phyloP scores from a whole-genome alignment of 2,329 filamentous ascomycete species.

The Akanthomyces dipterigenus region DNA sequence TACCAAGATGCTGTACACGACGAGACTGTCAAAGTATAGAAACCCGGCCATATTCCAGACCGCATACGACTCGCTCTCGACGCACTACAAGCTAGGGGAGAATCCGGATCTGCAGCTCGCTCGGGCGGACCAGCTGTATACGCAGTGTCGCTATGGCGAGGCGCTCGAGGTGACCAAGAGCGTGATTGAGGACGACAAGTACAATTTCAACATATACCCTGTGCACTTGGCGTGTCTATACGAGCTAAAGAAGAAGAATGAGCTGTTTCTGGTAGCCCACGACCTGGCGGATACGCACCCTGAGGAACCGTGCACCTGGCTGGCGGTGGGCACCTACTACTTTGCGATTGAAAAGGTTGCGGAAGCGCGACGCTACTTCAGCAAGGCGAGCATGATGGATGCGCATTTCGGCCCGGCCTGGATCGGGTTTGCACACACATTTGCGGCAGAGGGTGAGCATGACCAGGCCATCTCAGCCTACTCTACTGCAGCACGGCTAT shows the following conservation, averaged over 20 bases:
- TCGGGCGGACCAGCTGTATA: constrained; percentile 85
- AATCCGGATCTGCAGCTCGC: constrained; percentile 90
- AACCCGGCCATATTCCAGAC: constrained; percentile 76
- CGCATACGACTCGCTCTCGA: constrained; percentile 84
- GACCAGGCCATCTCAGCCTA: constrained; percentile 98
- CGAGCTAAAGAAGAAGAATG: constrained; percentile 79
- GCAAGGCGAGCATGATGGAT: constrained; percentile 95
- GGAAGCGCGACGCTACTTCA: constrained; percentile 92
- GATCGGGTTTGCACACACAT: constrained; percentile 98
- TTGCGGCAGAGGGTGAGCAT: constrained; percentile 94
- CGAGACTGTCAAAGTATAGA: constrained; percentile 88
- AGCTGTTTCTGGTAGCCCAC: constrained; percentile 85
- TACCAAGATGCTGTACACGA: constrained; percentile 93
- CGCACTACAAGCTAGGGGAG: constrained; percentile 78
- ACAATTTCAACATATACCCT: constrained; percentile 84
- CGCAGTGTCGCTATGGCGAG: constrained; percentile 87
- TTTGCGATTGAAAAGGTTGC: constrained; percentile 82
- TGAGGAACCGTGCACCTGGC: constrained; percentile 84
- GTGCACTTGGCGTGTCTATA: constrained; percentile 87
- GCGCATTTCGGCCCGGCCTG: constrained; percentile 95
- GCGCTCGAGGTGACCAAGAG: constrained; percentile 77
- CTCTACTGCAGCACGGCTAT: constrained; percentile 86
- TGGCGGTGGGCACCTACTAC: constrained; percentile 94
- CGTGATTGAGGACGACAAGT: constrained; percentile 76
- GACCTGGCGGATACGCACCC: constrained; percentile 89